These are phyloP conservation scores for Garcileccinum viscosum DNA, from an alignment of 1,284 basidiomycete species.

Conservation along the genomic window DNA sequence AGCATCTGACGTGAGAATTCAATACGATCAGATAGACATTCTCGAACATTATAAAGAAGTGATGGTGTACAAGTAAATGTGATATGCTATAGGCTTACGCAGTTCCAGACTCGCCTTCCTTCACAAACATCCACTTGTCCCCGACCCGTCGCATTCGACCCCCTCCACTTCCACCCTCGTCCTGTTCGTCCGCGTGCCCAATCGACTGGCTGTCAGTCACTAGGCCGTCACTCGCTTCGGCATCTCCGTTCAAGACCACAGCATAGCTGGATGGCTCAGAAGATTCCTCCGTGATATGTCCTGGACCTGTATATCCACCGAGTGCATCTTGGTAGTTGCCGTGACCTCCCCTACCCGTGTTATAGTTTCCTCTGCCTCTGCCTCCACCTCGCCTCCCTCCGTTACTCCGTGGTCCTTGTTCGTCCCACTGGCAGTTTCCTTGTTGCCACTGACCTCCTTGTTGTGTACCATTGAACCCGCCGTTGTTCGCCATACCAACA, in stretches of 20 bases:
- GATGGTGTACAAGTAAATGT: constrained; percentile 34
- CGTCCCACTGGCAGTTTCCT: constrained; percentile 21
- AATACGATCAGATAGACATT: neutral
- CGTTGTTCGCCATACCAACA: constrained; percentile 21
- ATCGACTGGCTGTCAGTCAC: constrained; percentile 13
- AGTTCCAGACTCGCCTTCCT: constrained; percentile 33
- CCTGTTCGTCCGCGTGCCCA: constrained; percentile 6
- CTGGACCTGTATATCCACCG: constrained; percentile 36
- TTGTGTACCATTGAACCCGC: constrained; percentile 15
- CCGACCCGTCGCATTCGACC: constrained; percentile 75
- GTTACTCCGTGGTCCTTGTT: constrained; percentile 17
- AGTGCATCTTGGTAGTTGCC: constrained; percentile 43
- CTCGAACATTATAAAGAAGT: no score
- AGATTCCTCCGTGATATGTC: constrained; percentile 21
- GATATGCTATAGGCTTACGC: constrained; percentile 23
- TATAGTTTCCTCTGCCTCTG: constrained; percentile 46
- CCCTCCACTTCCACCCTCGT: constrained; percentile 36
- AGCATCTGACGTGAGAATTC: constrained; percentile 23
- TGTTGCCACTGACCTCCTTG: constrained; percentile 34
- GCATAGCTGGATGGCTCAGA: constrained; percentile 51
- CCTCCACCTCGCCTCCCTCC: constrained; percentile 28
- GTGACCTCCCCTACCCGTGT: constrained; percentile 38
- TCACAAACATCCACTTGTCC: constrained; percentile 76
- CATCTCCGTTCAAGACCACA: constrained; percentile 58
- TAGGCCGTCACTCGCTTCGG: constrained; percentile 7